Base-by-base conservation (phyloP, 371 early-diverging fungal species). In the Mucor lusitanicus region DNA sequence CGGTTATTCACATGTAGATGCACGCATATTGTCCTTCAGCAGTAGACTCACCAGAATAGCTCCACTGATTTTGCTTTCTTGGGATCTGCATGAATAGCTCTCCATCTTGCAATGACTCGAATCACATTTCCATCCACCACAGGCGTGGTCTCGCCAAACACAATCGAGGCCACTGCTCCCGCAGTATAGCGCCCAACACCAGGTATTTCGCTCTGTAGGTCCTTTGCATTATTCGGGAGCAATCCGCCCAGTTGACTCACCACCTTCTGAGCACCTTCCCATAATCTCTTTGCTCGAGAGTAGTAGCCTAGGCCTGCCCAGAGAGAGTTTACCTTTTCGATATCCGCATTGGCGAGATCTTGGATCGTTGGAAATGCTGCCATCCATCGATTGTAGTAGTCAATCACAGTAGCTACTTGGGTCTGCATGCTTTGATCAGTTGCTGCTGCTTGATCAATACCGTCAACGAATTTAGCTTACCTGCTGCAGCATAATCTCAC, bases 241-340 rank as follows among this genome's bases (percentile, higher is more conserved):
- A 75, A 57, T 2, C 93, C 91, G 27, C 80, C 74, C 50, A 82
- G 79, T 30, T 87, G 72, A 12, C 77, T 61, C 13, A 88, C 84
- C 8, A 95, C 84, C 39, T 88, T 80, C 54, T 85, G 75, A 11
- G 95, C 92, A 2, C 85, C 92, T 67, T 90, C 87, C 71, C 87
- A 89, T 59, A 95, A 73, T 62, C 94, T 79, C 54, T 75, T 71
- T 1, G 91, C 95, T 28, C 95, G 82, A 6, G 90, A 88, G 64
- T 94, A 94, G 69, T 95, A 95, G 0, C 95, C 95, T 11, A 95
- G 83, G 6, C 95, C 94, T 11, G 91, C 81, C 95, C 95, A 95
- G 0, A 88, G 67, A 6, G 85, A 78, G 67, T 90, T 87, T 6
- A 94, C 92, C 27, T 87, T 84, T 77, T 92, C 93, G 3, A 87